These are phyloP conservation scores for Alnus rubra DNA, from an alignment of 306 rosid genomes.

Conservation along the genomic window DNA sequence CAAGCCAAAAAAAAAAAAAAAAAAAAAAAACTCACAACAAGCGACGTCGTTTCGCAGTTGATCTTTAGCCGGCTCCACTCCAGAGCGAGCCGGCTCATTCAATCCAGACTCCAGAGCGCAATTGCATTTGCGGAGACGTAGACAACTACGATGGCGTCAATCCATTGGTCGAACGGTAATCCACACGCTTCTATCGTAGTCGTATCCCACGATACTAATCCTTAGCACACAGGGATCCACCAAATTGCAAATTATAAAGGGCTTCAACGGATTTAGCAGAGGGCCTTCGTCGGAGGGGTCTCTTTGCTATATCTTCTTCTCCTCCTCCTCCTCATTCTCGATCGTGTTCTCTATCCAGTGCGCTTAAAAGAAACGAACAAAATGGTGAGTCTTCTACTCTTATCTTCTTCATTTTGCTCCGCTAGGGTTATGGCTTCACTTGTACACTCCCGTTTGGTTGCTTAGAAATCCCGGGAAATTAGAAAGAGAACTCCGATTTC, in stretches of 20 bases:
- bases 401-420: not conserved
- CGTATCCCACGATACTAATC: not conserved
- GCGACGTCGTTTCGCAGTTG: not conserved
- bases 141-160: not conserved
- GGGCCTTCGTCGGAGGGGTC: constrained; percentile 27
- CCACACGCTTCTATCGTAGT: not conserved
- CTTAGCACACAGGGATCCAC: not conserved
- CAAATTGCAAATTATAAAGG: not conserved
- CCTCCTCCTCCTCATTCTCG: not conserved
- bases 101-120: not conserved
- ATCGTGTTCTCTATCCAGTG: not conserved
- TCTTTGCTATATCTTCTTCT: constrained; percentile 14
- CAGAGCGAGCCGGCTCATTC: not conserved
- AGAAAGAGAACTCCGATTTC: not conserved
- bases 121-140: not conserved
- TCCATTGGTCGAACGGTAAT: not conserved
- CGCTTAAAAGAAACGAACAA: not conserved
- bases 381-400: constrained; percentile 27
- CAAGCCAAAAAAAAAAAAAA: too few relatives aligned
- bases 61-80: not conserved
- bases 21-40: not conserved
- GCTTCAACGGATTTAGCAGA: not conserved
- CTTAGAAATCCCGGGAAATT: not conserved
- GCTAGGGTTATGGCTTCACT: not conserved
- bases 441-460: not conserved